Evolutionary conservation across 345 rosid species (phyloP).

Genomic region (thale cress (Arabidopsis thaliana)): TAIR10.1 NC_003076.8:19266001-19266500

Average conservation of each 20-base stretch:
- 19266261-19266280: constrained; percentile 51
- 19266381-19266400: constrained; percentile 5
- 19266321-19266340: not conserved
- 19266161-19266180: constrained; percentile 60
- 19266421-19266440: constrained; percentile 36
- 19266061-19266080: constrained; percentile 52
- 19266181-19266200: constrained; percentile 75
- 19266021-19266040: constrained; percentile 53
- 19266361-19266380: not conserved
- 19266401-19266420: not conserved
- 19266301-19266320: constrained; percentile 59
- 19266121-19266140: constrained; percentile 53
- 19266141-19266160: constrained; percentile 59
- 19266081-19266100: constrained; percentile 56
- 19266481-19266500: constrained; percentile 81
- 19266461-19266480: constrained; percentile 56
- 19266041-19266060: constrained; percentile 58
- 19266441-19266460: constrained; percentile 56
- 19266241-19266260: constrained; percentile 90
- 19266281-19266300: constrained; percentile 59
- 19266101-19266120: constrained; percentile 59
- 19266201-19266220: constrained; percentile 95
- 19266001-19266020: constrained; percentile 49
- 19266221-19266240: constrained; percentile 94
- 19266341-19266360: not conserved